Evolutionary conservation across 2,329 filamentous ascomycete genomes (phyloP), one percentile per base, ranked within the genome.

Genomic region (Nemania serpens): DNA sequence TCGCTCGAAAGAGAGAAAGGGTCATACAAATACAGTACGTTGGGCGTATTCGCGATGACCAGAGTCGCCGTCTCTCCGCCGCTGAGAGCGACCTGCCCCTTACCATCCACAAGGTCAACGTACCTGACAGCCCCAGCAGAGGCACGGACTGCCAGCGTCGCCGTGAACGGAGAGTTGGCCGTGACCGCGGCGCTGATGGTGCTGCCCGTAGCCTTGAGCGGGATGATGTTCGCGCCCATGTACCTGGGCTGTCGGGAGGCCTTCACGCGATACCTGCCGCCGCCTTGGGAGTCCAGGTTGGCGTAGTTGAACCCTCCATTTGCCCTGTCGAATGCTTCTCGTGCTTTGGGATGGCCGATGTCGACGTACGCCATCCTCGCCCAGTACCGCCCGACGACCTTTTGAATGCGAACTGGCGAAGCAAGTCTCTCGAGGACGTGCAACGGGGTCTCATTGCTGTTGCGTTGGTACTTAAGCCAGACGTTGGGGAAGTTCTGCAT

Each of bases 311-410:
- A 65, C 7, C 63, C 61, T 1, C 63, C 62, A 12, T 74, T 73
- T 63, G 78, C 72, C 18, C 55, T 57, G 3, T 74, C 66, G 69
- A 79, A 82, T 33, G 72, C 61, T 0, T 74, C 66, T 18, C 75
- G 74, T 1, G 78, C 78, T 13, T 75, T 74, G 1, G 71, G 58
- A 65, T 82, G 78, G 11, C 78, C 79, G 33, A 83, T 81, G 48
- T 83, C 81, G 12, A 79, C 79, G 63, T 78, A 81, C 6, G 81
- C 81, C 81, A 83, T 83, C 58, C 76, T 76, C 1, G 81, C 81
- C 81, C 81, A 83, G 71, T 83, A 83, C 15, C 74, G 71, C 3
- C 75, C 80, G 6, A 83, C 76, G 9, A 83, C 73, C 5, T 71
- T 54, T n/a, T 77, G 74, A 29, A 78, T 76, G 18, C 75, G 71